These are phyloP conservation scores for Claviceps paspali DNA, from an alignment of 2,329 filamentous ascomycete species.

Conservation along the genomic window DNA sequence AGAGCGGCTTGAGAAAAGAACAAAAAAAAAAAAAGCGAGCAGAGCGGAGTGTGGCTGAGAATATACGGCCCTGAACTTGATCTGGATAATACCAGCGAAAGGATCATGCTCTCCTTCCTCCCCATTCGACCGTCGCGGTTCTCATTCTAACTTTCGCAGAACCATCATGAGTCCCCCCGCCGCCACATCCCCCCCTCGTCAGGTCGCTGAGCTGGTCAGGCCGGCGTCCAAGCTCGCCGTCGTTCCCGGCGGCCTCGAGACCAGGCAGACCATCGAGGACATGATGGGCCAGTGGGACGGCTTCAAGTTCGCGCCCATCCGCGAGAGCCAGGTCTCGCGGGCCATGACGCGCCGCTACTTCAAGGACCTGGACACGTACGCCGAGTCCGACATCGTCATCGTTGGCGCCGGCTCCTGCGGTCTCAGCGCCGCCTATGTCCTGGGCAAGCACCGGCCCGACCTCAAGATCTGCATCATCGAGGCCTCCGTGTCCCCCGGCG, in stretches of 20 bases:
- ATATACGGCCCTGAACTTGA: constrained; percentile 89
- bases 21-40: not conserved
- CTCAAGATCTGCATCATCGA: constrained; percentile 86
- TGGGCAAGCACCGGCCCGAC: constrained; percentile 72
- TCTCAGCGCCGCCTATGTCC: constrained; percentile 68
- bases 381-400: constrained; percentile 89
- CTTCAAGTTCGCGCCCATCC: constrained; percentile 75
- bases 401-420: constrained; percentile 83
- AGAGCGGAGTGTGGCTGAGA: constrained; percentile 45
- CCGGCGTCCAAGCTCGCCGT: constrained; percentile 27
- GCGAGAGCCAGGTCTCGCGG: constrained; percentile 81
- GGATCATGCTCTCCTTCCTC: constrained; percentile 82
- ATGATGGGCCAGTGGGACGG: constrained; percentile 65
- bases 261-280: constrained; percentile 42
- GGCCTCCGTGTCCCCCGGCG: constrained; percentile 72
- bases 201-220: constrained; percentile 29
- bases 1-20: no score
- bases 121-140: constrained; percentile 20
- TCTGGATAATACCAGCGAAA: constrained; percentile 99
- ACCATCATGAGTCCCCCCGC: constrained; percentile 64
- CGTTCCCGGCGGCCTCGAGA: constrained; percentile 15
- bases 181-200: constrained; percentile 44
- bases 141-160: constrained; percentile 16
- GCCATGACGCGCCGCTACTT: constrained; percentile 94
- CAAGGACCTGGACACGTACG: constrained; percentile 71